Evolutionary conservation across 2,329 filamentous ascomycete genomes (phyloP).

Genomic region (Aspergillus chevalieri): DNA sequence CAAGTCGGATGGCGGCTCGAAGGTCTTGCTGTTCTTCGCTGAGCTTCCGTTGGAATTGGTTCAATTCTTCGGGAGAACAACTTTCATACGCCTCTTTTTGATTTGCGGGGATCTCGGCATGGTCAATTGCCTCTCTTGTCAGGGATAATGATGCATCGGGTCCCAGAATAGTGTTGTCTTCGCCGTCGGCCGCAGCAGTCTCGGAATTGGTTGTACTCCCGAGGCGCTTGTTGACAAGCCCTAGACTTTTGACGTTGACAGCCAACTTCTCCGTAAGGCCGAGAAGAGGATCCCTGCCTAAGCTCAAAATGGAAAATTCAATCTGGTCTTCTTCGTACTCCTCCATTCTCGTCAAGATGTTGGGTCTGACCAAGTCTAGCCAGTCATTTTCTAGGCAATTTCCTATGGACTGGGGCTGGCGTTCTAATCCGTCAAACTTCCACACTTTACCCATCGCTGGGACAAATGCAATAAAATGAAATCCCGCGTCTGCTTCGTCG

Average conservation of each 20-base stretch:
- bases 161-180: constrained; percentile 22
- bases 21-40: constrained; percentile 26
- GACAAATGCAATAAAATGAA: constrained; percentile 87
- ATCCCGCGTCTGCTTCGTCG: constrained; percentile 57
- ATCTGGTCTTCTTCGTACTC: constrained; percentile 60
- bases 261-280: constrained; percentile 41
- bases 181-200: constrained; percentile 2
- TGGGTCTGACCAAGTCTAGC: constrained; percentile 58
- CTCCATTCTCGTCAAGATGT: constrained; percentile 63
- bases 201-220: not conserved
- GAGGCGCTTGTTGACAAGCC: constrained; percentile 30
- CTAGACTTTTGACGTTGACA: constrained; percentile 42
- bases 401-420: constrained; percentile 59
- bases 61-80: constrained; percentile 24
- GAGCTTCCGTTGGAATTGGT: constrained; percentile 23
- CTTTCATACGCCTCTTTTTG: constrained; percentile 18
- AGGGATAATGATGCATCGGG: constrained; percentile 34
- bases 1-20: constrained; percentile 32
- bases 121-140: constrained; percentile 27
- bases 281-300: constrained; percentile 61
- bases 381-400: constrained; percentile 52
- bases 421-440: constrained; percentile 81
- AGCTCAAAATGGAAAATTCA: constrained; percentile 70
- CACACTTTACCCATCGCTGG: constrained; percentile 69
- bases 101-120: constrained; percentile 20